Evolutionary conservation across 2,329 filamentous ascomycete genomes (phyloP).

Genomic region (Ceratocystis albifundus): DNA sequence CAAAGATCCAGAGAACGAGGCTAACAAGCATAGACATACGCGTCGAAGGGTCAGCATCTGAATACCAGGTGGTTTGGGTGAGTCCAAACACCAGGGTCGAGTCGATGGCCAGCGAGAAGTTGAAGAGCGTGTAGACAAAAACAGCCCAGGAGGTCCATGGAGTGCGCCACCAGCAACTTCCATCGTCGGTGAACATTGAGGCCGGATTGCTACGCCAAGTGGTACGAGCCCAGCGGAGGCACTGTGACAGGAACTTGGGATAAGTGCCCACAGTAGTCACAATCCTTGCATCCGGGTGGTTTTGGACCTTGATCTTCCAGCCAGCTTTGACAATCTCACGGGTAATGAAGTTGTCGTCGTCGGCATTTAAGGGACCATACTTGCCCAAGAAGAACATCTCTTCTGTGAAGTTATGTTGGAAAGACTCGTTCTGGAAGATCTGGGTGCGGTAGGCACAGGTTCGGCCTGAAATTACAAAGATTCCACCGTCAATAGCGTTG

Average conservation of each 20-base stretch:
- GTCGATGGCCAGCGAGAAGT: slow-evolving; percentile 47
- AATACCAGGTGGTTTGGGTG: slow-evolving; percentile 15
- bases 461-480: slow-evolving; percentile 47
- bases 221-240: slow-evolving; percentile 46
- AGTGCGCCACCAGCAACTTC: slow-evolving; percentile 28
- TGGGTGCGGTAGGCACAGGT: slow-evolving; percentile 41
- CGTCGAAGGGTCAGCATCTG: background rate
- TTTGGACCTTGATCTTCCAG: slow-evolving; percentile 47
- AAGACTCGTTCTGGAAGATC: slow-evolving; percentile 37
- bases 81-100: slow-evolving; percentile 31
- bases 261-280: slow-evolving; percentile 42
- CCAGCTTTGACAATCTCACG: slow-evolving; percentile 39
- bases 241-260: slow-evolving; percentile 42
- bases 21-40: slow-evolving; percentile 5
- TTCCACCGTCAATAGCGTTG: slow-evolving; percentile 46
- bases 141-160: slow-evolving; percentile 47
- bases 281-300: slow-evolving; percentile 37
- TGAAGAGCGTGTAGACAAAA: slow-evolving; percentile 42
- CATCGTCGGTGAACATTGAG: slow-evolving; percentile 31
- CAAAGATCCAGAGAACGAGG: slow-evolving; percentile 38
- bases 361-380: slow-evolving; percentile 38
- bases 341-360: slow-evolving; percentile 53
- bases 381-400: slow-evolving; percentile 40
- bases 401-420: slow-evolving; percentile 36
- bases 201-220: slow-evolving; percentile 46